phyloP scores from a whole-genome alignment of 345 rosid genomes.

The Brassica cretica region DNA sequence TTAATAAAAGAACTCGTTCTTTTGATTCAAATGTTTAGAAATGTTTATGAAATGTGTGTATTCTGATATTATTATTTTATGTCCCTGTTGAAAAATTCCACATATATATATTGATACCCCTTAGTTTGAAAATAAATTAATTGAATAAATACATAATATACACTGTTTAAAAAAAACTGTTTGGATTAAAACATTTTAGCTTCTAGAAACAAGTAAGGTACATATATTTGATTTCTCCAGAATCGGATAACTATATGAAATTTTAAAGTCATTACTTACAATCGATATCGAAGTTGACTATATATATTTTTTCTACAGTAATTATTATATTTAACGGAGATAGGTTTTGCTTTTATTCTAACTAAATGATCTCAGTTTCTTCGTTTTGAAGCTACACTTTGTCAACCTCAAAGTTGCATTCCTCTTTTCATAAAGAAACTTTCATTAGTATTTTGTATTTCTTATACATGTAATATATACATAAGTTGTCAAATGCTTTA shows the following conservation, averaged over 20 bases:
- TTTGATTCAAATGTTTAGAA: neutral
- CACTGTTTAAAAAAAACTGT: neutral
- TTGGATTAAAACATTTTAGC: conserved; percentile 15
- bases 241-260: conserved; percentile 5
- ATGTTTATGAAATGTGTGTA: neutral
- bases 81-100: neutral
- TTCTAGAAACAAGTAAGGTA: conserved; percentile 28
- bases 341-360: conserved; percentile 38
- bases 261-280: conserved; percentile 33
- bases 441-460: neutral
- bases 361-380: conserved; percentile 39
- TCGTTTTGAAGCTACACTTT: conserved; percentile 43
- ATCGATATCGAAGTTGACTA: conserved; percentile 40
- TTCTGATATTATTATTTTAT: neutral
- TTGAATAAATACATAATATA: conserved; percentile 5
- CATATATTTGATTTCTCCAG: neutral
- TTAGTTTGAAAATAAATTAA: neutral
- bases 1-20: neutral
- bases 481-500: conserved; percentile 33
- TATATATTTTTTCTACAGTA: conserved; percentile 12
- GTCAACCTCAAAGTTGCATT: conserved; percentile 42
- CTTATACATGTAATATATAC: neutral
- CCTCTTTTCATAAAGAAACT: conserved; percentile 36
- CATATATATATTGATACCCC: neutral
- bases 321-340: conserved; percentile 24